Evolutionary conservation across 345 rosid genomes (phyloP), one percentile per base, ranked within the genome.

Genomic region (Conringia planisiliqua): DNA sequence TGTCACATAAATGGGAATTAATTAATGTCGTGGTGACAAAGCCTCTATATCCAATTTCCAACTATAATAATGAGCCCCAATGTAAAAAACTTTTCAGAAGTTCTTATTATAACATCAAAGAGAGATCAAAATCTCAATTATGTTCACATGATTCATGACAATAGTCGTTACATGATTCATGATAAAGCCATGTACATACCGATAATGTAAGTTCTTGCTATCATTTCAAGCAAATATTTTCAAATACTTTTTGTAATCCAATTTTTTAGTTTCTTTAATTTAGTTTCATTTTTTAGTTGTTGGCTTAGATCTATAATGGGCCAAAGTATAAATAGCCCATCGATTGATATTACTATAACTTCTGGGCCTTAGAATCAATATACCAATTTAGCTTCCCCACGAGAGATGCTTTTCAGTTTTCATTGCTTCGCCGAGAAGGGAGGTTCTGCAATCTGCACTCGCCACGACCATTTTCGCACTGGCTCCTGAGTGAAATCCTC

Each of bases 341-440:
- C 32, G 17, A 54, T 27, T 54, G 10, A 51, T 50, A 50, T 20
- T 9, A 18, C 1, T 40, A 40, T 9, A 50, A 1, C 4, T 22
- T 4, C 7, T 51, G 30, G 57, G 57, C 57, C 57, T 24, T 10
- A 20, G 27, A 22, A 50, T 20, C 54, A 48, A 48, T 50, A 50
- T 50, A 22, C 30, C 14, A 24, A 26, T 27, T 26, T 2, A 24
- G 58, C 58, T 26, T 12, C 40, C 65, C 29, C 17, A 6, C n/a
- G n/a, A n/a, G n/a, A n/a, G 59, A 66, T 47, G 59, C 68, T 61
- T 51, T 24, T 13, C 9, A 51, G 3, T 26, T 52, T 51, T 32
- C 3, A 10, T 63, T 69, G 66, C 80, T 76, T 76, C 71, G 51
- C 27, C 54, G 58, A 33, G 75, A 70, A 76, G 75, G 10, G 59